These are phyloP conservation scores for Oryza punctata DNA, from an alignment of 176 grass and related monocot genomes.

Conservation along the genomic window DNA sequence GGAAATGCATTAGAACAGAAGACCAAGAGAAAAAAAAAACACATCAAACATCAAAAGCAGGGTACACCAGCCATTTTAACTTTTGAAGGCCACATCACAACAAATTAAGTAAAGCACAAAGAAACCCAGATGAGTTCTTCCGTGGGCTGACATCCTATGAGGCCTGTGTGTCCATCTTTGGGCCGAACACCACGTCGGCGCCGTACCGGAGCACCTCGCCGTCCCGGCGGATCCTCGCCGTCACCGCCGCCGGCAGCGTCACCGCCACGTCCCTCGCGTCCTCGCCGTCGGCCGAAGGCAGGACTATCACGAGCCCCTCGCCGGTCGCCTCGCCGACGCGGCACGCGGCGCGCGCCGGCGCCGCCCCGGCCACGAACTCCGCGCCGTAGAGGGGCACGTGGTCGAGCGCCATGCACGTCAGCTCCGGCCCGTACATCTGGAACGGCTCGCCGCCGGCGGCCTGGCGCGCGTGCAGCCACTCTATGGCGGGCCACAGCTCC, in stretches of 20 bases:
- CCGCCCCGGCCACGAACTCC: slow-evolving; percentile 47
- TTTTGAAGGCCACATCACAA: neutral
- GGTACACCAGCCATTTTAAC: neutral
- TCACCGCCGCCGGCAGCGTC: slow-evolving; percentile 58
- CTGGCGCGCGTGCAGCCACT: slow-evolving; percentile 63
- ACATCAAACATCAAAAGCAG: neutral
- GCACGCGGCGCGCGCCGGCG: slow-evolving; percentile 54
- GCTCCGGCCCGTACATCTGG: slow-evolving; percentile 92
- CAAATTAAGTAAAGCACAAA: neutral
- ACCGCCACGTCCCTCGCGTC: slow-evolving; percentile 66
- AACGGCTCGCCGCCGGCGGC: slow-evolving; percentile 37
- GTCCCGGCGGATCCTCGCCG: slow-evolving; percentile 56
- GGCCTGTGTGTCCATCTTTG: slow-evolving; percentile 12
- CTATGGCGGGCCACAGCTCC: slow-evolving; percentile 59
- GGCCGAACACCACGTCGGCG: slow-evolving; percentile 51
- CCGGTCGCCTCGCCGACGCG: slow-evolving; percentile 46
- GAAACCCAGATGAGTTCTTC: too few species aligned
- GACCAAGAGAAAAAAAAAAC: too few species aligned
- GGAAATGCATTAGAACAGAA: neutral
- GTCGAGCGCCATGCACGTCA: slow-evolving; percentile 78
- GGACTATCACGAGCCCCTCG: slow-evolving; percentile 67
- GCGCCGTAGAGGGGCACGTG: slow-evolving; percentile 56
- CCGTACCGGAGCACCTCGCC: slow-evolving; percentile 55
- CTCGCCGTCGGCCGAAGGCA: slow-evolving; percentile 47
- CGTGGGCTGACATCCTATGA: neutral